Base-by-base conservation (phyloP, 228 moss, liverwort and hornwort species). In the Sphagnum magellanicum region DNA sequence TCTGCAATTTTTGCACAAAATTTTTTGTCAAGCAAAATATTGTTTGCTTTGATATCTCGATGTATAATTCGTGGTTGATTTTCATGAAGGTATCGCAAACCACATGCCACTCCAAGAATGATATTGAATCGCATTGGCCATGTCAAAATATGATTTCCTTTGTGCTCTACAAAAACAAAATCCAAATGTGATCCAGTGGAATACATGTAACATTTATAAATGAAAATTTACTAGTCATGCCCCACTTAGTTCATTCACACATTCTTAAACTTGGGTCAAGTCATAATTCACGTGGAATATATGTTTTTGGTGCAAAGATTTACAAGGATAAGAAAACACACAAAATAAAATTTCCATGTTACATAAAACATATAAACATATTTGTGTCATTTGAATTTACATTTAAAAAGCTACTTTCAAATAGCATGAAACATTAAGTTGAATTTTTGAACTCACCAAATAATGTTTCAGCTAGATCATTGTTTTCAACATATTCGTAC, bases 401-500 rank as follows among this genome's bases (percentile, higher is more conserved):
- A 63, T 47, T 47, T 3, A 1, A 6, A 10, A 16, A 11, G 4
- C 6, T 6, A 48, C n/a, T 5, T 6, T 10, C 52, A 55, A 6
- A 12, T 32, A 3, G 32, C 51, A 67, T 8, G 51, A 13, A 15
- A 51, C 8, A 50, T 53, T 15, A 7, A 53, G 9, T 8, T 8
- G 9, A 13, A 4, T 12, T 1, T 15, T 46, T 0, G 6, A 4
- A 51, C 73, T 15, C 69, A 78, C 78, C 78, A 68, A 78, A 74
- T 51, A 78, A 59, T 62, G 74, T 74, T 15, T 74, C 62, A 70
- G 70, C 53, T 52, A 78, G 63, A 49, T 74, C 74, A 50, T 14
- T 61, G 11, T 78, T 76, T 59, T 80, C 76, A 57, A 80, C 57
- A 63, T 66, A 80, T 63, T 80, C 80, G 17, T 80, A 80, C 4